Percentiles rank a stretch among this genome's conserved stretches.
Conservation (phyloP, 495 filamentous ascomycete genomes). For the Penicillium lagena region DNA sequence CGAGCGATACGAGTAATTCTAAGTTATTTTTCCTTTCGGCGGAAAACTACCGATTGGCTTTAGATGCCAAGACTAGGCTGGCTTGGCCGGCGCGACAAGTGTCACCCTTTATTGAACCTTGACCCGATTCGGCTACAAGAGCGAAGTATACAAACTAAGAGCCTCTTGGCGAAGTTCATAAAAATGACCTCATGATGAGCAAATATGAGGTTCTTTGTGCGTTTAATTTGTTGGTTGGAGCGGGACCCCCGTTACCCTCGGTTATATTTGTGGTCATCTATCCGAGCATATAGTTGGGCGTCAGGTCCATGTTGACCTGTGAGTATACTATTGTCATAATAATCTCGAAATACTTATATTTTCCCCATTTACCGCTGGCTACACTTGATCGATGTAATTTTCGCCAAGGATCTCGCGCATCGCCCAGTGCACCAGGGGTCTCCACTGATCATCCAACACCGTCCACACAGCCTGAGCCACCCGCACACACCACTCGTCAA, state of each 20-base stretch:
- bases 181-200: constrained; percentile 41
- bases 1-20: too few relatives aligned
- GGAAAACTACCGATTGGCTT: too few relatives aligned
- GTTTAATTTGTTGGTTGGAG: constrained; percentile 46
- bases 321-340: too few relatives aligned
- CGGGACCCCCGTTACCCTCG: constrained; percentile 49
- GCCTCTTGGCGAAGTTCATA: constrained; percentile 53
- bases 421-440: constrained; percentile 25
- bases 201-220: constrained; percentile 54
- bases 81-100: too few relatives aligned
- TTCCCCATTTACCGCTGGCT: too few relatives aligned
- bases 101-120: too few relatives aligned
- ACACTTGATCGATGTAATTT: constrained; percentile 14
- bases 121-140: not conserved
- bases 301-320: too few relatives aligned
- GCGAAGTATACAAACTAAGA: not conserved
- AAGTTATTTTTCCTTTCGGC: too few relatives aligned
- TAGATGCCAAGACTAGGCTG: too few relatives aligned
- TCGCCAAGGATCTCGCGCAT: constrained; percentile 30
- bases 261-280: constrained; percentile 39
- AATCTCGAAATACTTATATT: too few relatives aligned
- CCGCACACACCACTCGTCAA: constrained; percentile 37
- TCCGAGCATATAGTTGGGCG: constrained; percentile 5
- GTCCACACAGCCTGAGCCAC: constrained; percentile 31
- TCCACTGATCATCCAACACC: constrained; percentile 31